Evolutionary conservation across 371 early-diverging fungal genomes (phyloP).

Genomic region (Mortierella sp.): DNA sequence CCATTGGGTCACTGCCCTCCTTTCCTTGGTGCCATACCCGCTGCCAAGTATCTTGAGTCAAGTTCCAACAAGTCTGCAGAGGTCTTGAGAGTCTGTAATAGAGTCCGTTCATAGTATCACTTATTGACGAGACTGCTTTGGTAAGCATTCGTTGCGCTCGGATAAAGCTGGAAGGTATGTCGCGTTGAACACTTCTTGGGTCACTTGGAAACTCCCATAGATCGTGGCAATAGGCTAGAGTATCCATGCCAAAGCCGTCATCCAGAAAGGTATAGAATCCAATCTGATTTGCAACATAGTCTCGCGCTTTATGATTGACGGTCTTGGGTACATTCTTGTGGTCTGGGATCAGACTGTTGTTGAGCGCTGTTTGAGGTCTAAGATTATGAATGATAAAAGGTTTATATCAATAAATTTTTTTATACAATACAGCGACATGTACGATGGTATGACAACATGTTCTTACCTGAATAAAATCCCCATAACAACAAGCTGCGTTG

Average conservation of each 20-base stretch:
- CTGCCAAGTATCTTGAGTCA: neutral
- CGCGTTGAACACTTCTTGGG: neutral
- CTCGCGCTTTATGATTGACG: constrained; percentile 16
- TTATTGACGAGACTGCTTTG: neutral
- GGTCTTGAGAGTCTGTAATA: neutral
- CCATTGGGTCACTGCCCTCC: constrained; percentile 1
- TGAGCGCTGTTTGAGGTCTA: neutral
- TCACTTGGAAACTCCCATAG: constrained; percentile 21
- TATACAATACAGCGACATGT: too few relatives aligned
- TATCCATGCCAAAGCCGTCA: constrained; percentile 39
- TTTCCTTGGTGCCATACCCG: neutral
- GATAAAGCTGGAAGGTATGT: neutral
- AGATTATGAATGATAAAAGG: neutral
- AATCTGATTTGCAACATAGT: constrained; percentile 20
- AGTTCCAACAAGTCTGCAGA: neutral
- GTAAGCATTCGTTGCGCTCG: neutral
- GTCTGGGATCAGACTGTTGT: neutral
- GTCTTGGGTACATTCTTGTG: neutral
- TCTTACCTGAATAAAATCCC: constrained; percentile 29
- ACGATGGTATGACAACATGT: neutral
- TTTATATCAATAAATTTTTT: neutral
- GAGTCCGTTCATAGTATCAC: neutral
- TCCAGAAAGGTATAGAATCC: constrained; percentile 33
- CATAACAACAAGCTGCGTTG: constrained; percentile 28
- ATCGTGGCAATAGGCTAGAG: constrained; percentile 41